Evolutionary conservation across 768 basidiomycete genomes (phyloP), one percentile per base, ranked within the genome.

Genomic region (Phaeolepiota aurea): DNA sequence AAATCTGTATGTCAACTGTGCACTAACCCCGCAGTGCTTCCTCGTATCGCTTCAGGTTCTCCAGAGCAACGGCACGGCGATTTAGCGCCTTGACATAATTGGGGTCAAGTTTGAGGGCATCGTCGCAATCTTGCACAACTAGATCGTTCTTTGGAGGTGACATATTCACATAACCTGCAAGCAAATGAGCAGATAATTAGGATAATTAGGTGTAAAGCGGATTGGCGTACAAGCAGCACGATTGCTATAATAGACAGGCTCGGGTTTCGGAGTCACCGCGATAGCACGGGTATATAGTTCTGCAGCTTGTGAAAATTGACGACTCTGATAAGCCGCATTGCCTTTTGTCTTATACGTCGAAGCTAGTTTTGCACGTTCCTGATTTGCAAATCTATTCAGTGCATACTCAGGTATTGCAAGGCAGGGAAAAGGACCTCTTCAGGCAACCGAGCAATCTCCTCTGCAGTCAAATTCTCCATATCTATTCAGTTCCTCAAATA

Each of bases 201-300:
- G 10, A 18, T 37, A 30, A 30, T 18, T 23, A 32, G 33, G 16
- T 23, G 7, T 2, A 5, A 5, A 37, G 16, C 23, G 15, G 22
- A 18, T 22, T 42, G 4, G 69, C 82, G 42, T 44, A 90, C 94
- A 97, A 46, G 96, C 96, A 30, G 94, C 96, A 38, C 96, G 82
- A 62, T 99, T 99, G 62, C 87, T 89, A 74, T 81, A 97, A 66
- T 84, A 99, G 21, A 97, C 89, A 20, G 96, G 82, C 54, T 94
- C 90, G 4, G 82, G 77, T 56, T 77, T 81, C 5, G 86, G 81
- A 3, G 86, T 69, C 14, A 85, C 69, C 34, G 73, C 67, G 46
- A 89, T 87, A 25, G 87, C 87, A 43, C 74, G 76, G 9, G 83
- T 83, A 64, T 89, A 88, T 41, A 74, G 64, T 16, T 77, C 69